phyloP scores from a whole-genome alignment of 768 basidiomycete genomes.

The Podaxis carcinomalis region DNA sequence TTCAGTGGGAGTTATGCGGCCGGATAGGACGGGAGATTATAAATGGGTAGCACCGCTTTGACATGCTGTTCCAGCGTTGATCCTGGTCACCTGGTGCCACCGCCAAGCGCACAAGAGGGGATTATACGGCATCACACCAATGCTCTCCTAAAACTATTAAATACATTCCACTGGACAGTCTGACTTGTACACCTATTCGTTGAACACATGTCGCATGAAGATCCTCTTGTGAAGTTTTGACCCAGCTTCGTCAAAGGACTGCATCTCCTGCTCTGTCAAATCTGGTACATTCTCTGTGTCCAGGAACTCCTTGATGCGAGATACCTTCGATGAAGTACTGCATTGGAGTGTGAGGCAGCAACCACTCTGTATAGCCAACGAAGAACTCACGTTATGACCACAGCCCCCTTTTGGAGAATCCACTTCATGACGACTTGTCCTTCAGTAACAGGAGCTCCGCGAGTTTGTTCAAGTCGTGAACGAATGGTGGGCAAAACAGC shows the following conservation, averaged over 20 bases:
- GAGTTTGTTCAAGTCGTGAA: slow-evolving; percentile 40
- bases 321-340: slow-evolving; percentile 46
- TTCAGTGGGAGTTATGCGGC: neutral
- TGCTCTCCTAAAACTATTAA: too few relatives aligned
- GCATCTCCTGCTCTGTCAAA: slow-evolving; percentile 53
- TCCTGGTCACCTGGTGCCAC: neutral
- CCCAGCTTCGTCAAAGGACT: slow-evolving; percentile 58
- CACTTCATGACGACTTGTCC: slow-evolving; percentile 69
- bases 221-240: slow-evolving; percentile 38
- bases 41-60: neutral
- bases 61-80: neutral
- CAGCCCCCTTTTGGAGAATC: slow-evolving; percentile 57
- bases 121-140: too few relatives aligned
- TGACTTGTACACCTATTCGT: slow-evolving; percentile 16
- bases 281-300: slow-evolving; percentile 40
- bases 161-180: too few relatives aligned
- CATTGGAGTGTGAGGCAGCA: neutral
- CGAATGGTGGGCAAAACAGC: slow-evolving; percentile 47
- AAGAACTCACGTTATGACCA: slow-evolving; percentile 57
- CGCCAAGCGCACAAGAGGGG: neutral
- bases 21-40: neutral
- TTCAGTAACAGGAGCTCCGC: slow-evolving; percentile 38
- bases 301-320: slow-evolving; percentile 42
- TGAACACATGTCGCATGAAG: slow-evolving; percentile 37
- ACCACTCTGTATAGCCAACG: neutral